These are phyloP conservation scores for Colletotrichum zoysiae DNA, from an alignment of 2,329 filamentous ascomycete species.

Conservation along the genomic window DNA sequence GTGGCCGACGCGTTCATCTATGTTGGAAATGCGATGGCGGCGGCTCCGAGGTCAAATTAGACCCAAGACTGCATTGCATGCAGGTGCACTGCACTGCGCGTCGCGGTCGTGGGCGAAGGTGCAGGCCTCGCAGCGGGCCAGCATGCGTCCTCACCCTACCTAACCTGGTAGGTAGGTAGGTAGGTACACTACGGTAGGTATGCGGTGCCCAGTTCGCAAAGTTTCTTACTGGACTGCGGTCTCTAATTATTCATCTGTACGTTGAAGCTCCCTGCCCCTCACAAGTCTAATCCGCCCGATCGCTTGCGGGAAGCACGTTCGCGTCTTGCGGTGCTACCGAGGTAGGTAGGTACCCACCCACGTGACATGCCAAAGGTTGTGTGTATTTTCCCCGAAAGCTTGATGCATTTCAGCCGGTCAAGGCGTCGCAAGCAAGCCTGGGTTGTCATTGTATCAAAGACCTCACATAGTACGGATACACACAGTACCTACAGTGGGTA, in stretches of 20 bases:
- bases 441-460: neutral
- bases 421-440: constrained; percentile 8
- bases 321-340: neutral
- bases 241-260: constrained; percentile 44
- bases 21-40: constrained; percentile 12
- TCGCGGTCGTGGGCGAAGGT: neutral
- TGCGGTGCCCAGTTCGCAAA: neutral
- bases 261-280: neutral
- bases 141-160: neutral
- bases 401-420: constrained; percentile 22
- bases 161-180: too few relatives aligned
- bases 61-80: constrained; percentile 1
- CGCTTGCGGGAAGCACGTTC: constrained; percentile 9
- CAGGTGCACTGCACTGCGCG: neutral
- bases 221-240: neutral
- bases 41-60: constrained; percentile 27
- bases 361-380: constrained; percentile 20
- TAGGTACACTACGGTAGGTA: too few relatives aligned
- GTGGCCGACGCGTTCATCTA: neutral
- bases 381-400: constrained; percentile 5
- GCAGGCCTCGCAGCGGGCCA: constrained; percentile 17
- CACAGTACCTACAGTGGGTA: too few relatives aligned
- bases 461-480: neutral
- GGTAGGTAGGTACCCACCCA: too few relatives aligned
- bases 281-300: constrained; percentile 17